These are phyloP conservation scores for Miscanthus sacchariflorus DNA, from an alignment of 202 grass and related monocot species.

Conservation along the genomic window DNA sequence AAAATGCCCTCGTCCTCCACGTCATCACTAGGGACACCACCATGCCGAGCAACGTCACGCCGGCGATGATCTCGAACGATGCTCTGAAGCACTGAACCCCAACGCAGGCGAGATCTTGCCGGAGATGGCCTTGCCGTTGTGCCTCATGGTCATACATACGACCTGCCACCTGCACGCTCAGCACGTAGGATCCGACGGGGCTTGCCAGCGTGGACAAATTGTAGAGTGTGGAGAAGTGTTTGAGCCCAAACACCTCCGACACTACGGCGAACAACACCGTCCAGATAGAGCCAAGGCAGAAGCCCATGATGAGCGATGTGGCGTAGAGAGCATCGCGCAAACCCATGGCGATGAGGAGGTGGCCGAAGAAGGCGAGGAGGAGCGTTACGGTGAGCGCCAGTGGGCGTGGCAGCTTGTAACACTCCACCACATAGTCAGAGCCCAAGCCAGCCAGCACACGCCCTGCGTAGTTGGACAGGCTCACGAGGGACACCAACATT, in stretches of 20 bases:
- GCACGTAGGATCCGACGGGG: not conserved
- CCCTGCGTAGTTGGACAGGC: not conserved
- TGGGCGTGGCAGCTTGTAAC: not conserved
- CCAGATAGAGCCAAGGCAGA: not conserved
- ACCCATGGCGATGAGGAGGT: not conserved
- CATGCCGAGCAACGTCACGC: not conserved
- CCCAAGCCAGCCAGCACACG: not conserved
- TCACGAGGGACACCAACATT: not conserved
- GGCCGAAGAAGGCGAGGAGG: not conserved
- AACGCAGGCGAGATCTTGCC: not conserved
- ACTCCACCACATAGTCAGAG: not conserved
- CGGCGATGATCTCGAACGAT: not conserved
- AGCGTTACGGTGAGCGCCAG: not conserved
- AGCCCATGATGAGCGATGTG: not conserved
- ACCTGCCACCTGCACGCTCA: not conserved
- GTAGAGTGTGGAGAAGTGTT: not conserved
- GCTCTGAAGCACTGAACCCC: not conserved
- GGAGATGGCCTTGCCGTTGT: not conserved
- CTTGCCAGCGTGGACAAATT: not conserved
- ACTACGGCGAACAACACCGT: not conserved
- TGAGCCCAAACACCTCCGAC: not conserved
- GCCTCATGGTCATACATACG: not conserved
- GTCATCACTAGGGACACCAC: not conserved
- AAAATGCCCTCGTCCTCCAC: not conserved
- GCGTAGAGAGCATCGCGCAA: accelerated